Evolutionary conservation across 495 filamentous ascomycete species (phyloP).

Genomic region (Neurospora sublineolata): DNA sequence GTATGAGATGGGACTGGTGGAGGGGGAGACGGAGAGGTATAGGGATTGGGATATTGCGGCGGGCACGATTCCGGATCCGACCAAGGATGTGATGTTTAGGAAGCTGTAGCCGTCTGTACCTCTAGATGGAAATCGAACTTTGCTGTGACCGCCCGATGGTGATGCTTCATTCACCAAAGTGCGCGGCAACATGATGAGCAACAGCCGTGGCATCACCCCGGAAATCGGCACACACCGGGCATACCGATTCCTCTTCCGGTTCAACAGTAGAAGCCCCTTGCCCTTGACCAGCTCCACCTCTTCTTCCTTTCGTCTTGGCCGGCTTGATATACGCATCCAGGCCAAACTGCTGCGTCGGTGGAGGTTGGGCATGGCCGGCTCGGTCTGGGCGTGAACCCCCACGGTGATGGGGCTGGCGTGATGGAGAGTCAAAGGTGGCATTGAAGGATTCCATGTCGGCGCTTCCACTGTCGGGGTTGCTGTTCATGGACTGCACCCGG

Average conservation of each 20-base stretch:
- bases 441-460: constrained; percentile 2
- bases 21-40: constrained; percentile 11
- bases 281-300: constrained; percentile 15
- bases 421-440: neutral
- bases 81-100: constrained; percentile 19
- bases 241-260: constrained; percentile 23
- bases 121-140: neutral
- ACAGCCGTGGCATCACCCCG: constrained; percentile 49
- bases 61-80: constrained; percentile 14
- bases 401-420: neutral
- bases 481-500: constrained; percentile 48
- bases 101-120: constrained; percentile 1
- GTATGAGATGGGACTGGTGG: constrained; percentile 39
- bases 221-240: constrained; percentile 49
- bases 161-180: constrained; percentile 30
- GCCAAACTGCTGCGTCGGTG: constrained; percentile 16
- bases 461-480: constrained; percentile 6
- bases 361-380: constrained; percentile 1
- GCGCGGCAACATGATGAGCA: constrained; percentile 44
- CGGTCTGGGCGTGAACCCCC: neutral
- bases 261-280: constrained; percentile 9
- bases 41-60: constrained; percentile 8
- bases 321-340: constrained; percentile 38
- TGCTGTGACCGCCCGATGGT: neutral
- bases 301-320: constrained; percentile 10